Evolutionary conservation across 805 yeast species (phyloP), one percentile per base, ranked within the genome.

Genomic region (Metschnikowia henanensis): DNA sequence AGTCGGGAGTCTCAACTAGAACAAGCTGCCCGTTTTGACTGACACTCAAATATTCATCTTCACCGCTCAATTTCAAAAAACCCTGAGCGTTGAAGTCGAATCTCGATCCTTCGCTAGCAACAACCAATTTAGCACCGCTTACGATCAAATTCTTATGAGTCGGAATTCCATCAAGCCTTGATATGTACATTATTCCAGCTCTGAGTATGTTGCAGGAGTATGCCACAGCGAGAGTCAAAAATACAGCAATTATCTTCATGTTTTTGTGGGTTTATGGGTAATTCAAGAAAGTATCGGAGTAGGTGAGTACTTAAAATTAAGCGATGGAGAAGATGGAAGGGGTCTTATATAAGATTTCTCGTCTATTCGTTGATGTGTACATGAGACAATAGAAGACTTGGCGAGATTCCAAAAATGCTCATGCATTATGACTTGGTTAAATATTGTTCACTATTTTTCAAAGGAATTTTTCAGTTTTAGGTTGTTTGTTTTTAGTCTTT

Each of bases 131-230:
- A 3, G 5, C 15, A 5, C 23, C 36, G 20, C 18, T 30, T 8
- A n/a, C 13, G 5, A 30, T 35, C 33, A 42, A 37, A 21, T 20
- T 42, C 12, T 28, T 20, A 19, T 22, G 30, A 6, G 37, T 13
- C n/a, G 38, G 38, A 6, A 7, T 26, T 5, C 15, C 36, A 5
- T 37, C 38, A 13, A 37, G 12, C 19, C 15, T 37, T 8, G 46
- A 37, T 28, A 37, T 26, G 30, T 32, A 37, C 46, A 42, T 31
- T 3, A 41, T 31, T 20, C 45, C 45, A 13, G 45, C 40, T 9
- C 40, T 25, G 29, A 36, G 31, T 17, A 32, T 26, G 8, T 42
- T 38, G 21, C 19, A 20, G 4, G 38, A 29, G 12, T 23, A 20
- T 3, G 35, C 38, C 23, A 28, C 17, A 7, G 37, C 9, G 23